phyloP scores from a whole-genome alignment of 2,329 filamentous ascomycete genomes.

The Kalmusia sp. region DNA sequence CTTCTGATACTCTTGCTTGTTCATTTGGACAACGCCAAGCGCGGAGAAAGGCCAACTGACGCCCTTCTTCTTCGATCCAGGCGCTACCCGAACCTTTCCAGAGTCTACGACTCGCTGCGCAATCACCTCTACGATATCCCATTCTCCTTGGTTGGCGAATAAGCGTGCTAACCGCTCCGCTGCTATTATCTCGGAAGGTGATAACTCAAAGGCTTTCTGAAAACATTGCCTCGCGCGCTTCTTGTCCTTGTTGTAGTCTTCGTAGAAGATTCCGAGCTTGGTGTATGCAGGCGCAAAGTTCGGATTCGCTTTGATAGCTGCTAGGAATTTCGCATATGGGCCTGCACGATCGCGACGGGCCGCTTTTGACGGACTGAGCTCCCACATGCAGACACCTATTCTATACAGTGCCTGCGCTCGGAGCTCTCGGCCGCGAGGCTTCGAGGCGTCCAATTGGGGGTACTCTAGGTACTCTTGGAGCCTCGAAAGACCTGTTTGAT shows the following conservation, averaged over 20 bases:
- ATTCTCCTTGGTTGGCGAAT: slow-evolving; percentile 90
- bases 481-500: slow-evolving; percentile 70
- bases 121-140: slow-evolving; percentile 94
- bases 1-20: slow-evolving; percentile 87
- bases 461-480: slow-evolving; percentile 72
- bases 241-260: slow-evolving; percentile 87
- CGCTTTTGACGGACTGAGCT: slow-evolving; percentile 74
- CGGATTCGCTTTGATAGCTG: slow-evolving; percentile 83
- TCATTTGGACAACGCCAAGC: slow-evolving; percentile 90
- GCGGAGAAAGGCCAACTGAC: slow-evolving; percentile 97
- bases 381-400: slow-evolving; percentile 86
- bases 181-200: slow-evolving; percentile 81
- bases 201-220: slow-evolving; percentile 94
- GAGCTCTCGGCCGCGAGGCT: slow-evolving; percentile 70
- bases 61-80: slow-evolving; percentile 90
- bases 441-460: slow-evolving; percentile 66
- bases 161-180: slow-evolving; percentile 84
- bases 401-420: slow-evolving; percentile 86
- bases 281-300: slow-evolving; percentile 92
- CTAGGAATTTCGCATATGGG: slow-evolving; percentile 83
- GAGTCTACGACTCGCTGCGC: slow-evolving; percentile 91
- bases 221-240: slow-evolving; percentile 90
- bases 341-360: slow-evolving; percentile 82
- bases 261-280: slow-evolving; percentile 87
- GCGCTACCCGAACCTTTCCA: slow-evolving; percentile 87